These are phyloP conservation scores for Penicillium sp. DNA, from an alignment of 2,329 filamentous ascomycete genomes.

Conservation along the genomic window DNA sequence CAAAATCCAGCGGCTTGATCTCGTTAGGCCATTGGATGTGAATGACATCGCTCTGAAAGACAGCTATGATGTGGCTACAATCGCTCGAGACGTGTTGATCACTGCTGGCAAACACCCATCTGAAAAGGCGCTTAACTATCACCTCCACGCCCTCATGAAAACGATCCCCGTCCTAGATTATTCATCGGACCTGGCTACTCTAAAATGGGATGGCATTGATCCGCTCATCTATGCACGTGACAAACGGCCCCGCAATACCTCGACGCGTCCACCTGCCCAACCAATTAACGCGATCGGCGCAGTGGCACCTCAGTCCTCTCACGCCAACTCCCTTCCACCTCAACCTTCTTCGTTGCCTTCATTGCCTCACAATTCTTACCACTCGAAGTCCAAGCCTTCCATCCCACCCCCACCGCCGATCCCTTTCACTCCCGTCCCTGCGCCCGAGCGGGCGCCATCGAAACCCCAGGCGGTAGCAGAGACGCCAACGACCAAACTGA, in stretches of 20 bases:
- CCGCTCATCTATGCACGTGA: slow-evolving; percentile 8
- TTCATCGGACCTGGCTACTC: slow-evolving; percentile 56
- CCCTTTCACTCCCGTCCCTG: not conserved
- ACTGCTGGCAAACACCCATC: slow-evolving; percentile 63
- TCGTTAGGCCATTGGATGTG: slow-evolving; percentile 48
- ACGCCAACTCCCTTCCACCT: not conserved
- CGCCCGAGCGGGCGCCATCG: not conserved
- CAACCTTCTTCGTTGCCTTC: not conserved
- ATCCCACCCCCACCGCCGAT: not conserved
- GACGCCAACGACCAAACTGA: not conserved
- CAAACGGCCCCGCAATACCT: not conserved
- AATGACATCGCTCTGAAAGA: slow-evolving; percentile 45
- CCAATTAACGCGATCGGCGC: not conserved
- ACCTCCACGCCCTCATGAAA: slow-evolving; percentile 51
- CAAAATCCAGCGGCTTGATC: slow-evolving; percentile 31
- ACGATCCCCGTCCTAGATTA: slow-evolving; percentile 46
- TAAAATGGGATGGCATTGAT: slow-evolving; percentile 64
- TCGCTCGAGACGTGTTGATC: slow-evolving; percentile 64
- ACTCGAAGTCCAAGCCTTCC: not conserved
- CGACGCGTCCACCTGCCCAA: not conserved
- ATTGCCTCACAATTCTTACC: not conserved
- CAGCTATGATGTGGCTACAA: slow-evolving; percentile 61
- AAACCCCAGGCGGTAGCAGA: not conserved
- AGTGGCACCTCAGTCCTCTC: not conserved
- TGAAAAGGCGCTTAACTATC: slow-evolving; percentile 59